phyloP scores from a whole-genome alignment of 75 land plant genomes.

The Cupressus sempervirens region DNA sequence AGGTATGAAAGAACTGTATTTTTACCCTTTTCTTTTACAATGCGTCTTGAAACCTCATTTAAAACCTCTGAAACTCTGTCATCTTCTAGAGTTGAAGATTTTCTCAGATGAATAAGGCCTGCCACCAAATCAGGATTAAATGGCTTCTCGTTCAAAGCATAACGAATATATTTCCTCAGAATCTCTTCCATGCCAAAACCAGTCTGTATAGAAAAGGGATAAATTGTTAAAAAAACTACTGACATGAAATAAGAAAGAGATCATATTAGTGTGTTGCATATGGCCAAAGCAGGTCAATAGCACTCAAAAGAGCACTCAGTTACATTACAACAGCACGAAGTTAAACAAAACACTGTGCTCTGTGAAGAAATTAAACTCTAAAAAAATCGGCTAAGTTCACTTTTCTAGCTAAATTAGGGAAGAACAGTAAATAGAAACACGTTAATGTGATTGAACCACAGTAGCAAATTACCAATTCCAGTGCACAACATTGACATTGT shows the following conservation, averaged over 20 bases:
- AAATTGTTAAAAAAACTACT: not conserved
- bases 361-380: not conserved
- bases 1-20: not conserved
- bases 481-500: too few species aligned
- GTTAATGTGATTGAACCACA: not conserved
- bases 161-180: slow-evolving; percentile 85
- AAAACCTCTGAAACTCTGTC: slow-evolving; percentile 70
- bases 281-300: not conserved
- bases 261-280: not conserved
- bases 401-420: not conserved
- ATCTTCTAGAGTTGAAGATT: slow-evolving; percentile 68
- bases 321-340: not conserved
- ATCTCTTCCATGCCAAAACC: slow-evolving; percentile 68
- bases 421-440: not conserved
- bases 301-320: not conserved
- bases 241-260: not conserved
- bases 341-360: not conserved
- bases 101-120: slow-evolving; percentile 72
- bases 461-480: too few species aligned
- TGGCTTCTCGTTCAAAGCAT: slow-evolving; percentile 88
- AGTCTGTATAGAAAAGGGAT: slow-evolving; percentile 47
- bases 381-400: not conserved
- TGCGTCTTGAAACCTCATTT: slow-evolving; percentile 80
- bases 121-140: slow-evolving; percentile 70
- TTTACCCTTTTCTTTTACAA: slow-evolving; percentile 85